Percentiles rank a stretch among this genome's conserved stretches.
These are phyloP conservation scores for Rhizoctonia solani DNA, from an alignment of 1,284 basidiomycete genomes.

Conservation along the genomic window DNA sequence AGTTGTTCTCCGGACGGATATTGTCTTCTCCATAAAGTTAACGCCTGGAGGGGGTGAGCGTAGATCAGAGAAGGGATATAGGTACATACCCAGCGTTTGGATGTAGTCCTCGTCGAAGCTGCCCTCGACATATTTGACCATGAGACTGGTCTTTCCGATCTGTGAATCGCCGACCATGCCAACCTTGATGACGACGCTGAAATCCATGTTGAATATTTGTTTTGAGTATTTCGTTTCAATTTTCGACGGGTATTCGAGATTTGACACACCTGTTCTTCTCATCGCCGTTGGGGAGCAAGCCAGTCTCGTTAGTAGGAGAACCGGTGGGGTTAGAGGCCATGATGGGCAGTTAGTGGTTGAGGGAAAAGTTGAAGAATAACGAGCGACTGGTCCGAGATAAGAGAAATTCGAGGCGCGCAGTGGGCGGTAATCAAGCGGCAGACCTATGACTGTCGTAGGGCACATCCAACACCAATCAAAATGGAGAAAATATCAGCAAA, in stretches of 20 bases:
- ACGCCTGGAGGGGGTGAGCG: slow-evolving; percentile 62
- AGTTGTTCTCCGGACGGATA: slow-evolving; percentile 94
- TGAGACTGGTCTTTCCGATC: slow-evolving; percentile 96
- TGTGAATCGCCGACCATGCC: slow-evolving; percentile 99
- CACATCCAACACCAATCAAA: neutral
- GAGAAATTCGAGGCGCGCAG: slow-evolving; percentile 27
- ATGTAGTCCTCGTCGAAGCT: slow-evolving; percentile 99
- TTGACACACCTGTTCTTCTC: slow-evolving; percentile 38
- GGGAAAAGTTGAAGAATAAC: slow-evolving; percentile 12
- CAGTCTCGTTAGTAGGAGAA: slow-evolving; percentile 14
- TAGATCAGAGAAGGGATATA: neutral
- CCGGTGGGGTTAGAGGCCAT: slow-evolving; percentile 3
- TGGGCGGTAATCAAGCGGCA: slow-evolving; percentile 21
- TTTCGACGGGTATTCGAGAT: too few species aligned
- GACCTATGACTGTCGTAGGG: slow-evolving; percentile 9
- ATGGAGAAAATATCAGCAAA: slow-evolving; percentile 4
- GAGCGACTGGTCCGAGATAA: slow-evolving; percentile 27
- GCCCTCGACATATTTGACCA: slow-evolving; percentile 98
- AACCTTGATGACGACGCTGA: slow-evolving; percentile 93
- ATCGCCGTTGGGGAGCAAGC: slow-evolving; percentile 33
- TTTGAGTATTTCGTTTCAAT: neutral
- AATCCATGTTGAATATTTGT: slow-evolving; percentile 23
- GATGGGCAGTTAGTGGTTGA: neutral
- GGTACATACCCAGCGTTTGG: slow-evolving; percentile 83
- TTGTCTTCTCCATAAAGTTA: slow-evolving; percentile 99